Base-by-base conservation (phyloP, 164 flowering plant genomes). In the Cinnamomum micranthum region DNA sequence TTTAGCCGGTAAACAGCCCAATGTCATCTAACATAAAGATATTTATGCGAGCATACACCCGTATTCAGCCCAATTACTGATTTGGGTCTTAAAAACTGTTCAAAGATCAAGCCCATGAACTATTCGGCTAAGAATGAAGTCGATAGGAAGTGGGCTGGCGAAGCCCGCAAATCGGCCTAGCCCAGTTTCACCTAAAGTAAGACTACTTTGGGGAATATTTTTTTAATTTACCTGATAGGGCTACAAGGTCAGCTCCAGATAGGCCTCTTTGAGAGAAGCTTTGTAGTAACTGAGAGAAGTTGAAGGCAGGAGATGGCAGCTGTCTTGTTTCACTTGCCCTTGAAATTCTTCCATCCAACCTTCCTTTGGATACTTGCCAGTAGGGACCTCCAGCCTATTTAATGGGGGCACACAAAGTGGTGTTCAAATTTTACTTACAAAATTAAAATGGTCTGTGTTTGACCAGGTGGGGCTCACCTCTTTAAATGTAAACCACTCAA, bases 361-460 rank as follows among this genome's bases (percentile, higher is more conserved):
- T 87, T 68, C 98, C 97, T 80, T 90, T 91, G 14, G 92, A 93
- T 33, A 93, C 97, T 0, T 86, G 78, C 98, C 95, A 93, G 31
- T 69, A 83, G 0, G 97, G 98, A 28, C 98, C 97, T 78, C 97
- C 97, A 62, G 96, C 84, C 96, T 92, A 20, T 20, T 11, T 1
- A 50, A 14, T 23, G 15, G 50, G 14, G 47, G n/a, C n/a, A 55
- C 4, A 4, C 60, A 55, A 55, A 14, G n/a, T 55, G 20, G 17
- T 55, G 60, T 3, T 20, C 6, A 55, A 55, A 55, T 55, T 55
- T 55, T n/a, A 55, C 20, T 55, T 55, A 55, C n/a, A 55, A 15
- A 20, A 55, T 15, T 55, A 55, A 55, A 12, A 55, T 11, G n/a
- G 60, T 55, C 60, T 55, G 6, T 55, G n/a, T 55, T 55, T 15